Conservation (phyloP, 768 basidiomycete species). For the Hebeloma cylindrosporum region DNA sequence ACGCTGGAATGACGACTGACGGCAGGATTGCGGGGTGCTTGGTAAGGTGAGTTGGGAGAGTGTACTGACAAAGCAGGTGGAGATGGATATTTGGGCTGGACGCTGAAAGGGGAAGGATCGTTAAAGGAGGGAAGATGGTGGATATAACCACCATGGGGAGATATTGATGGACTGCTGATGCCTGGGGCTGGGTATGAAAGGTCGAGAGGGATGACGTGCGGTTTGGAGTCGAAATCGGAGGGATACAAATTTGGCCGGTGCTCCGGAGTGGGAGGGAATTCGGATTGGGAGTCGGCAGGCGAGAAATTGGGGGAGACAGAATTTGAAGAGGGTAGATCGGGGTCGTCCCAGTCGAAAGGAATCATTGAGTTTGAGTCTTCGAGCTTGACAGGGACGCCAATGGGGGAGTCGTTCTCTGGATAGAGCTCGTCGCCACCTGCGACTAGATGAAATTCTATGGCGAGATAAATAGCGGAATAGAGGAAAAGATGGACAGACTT, state of each 20-base stretch:
- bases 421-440: constrained; percentile 78
- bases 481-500: constrained; percentile 36
- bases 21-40: constrained; percentile 15
- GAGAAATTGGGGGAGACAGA: constrained; percentile 48
- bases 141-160: constrained; percentile 31
- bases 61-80: constrained; percentile 12
- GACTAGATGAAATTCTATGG: constrained; percentile 71
- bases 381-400: constrained; percentile 49
- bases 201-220: constrained; percentile 18
- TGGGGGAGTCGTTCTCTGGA: constrained; percentile 47
- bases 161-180: constrained; percentile 29
- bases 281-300: constrained; percentile 42
- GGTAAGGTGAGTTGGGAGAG: constrained; percentile 19
- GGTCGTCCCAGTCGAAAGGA: constrained; percentile 46
- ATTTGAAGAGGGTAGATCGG: constrained; percentile 36
- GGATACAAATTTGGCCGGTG: constrained; percentile 34
- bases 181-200: constrained; percentile 19
- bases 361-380: constrained; percentile 48
- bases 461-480: constrained; percentile 14
- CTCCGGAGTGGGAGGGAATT: constrained; percentile 48
- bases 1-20: constrained; percentile 22
- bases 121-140: constrained; percentile 25
- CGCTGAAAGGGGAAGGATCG: constrained; percentile 19
- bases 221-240: constrained; percentile 26
- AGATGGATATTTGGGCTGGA: constrained; percentile 20